Evolutionary conservation across 73 alveolate species (phyloP), one percentile per base, ranked within the genome.

Genomic region (Symbiodinium natans): DNA sequence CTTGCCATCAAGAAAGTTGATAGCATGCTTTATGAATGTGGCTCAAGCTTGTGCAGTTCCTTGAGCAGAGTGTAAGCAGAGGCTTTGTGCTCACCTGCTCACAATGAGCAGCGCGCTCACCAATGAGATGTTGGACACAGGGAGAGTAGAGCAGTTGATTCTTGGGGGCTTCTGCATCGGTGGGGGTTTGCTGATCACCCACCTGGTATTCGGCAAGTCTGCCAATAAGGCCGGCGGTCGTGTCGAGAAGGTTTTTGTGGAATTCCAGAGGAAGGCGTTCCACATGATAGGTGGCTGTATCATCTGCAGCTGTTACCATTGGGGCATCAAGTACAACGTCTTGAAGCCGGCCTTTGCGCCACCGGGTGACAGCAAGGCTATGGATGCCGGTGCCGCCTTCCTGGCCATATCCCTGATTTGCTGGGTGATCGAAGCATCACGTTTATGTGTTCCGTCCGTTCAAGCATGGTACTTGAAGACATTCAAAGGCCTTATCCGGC

Each of bases 231-330:
- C 59, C 2, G 90, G 92, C 34, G 98, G 98, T 52, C 90, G 92
- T 48, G 52, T 80, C 29, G 98, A 74, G 43, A 92, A 80, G 92
- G 56, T 92, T 54, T 74, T 80, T 80, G 98, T 80, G 27, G 98
- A 92, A 36, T 80, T 92, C 34, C 98, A 92, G 92, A 43, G 98
- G 83, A 92, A 92, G 33, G 92, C 92, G 71, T 92, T 92, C 92
- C 98, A 92, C 98, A 92, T 92, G 98, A 92, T 92, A 11, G 98
- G 98, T 10, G 98, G 98, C 83, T 77, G 90, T 92, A 80, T 80
- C 43, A 92, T 92, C 36, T 92, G 98, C 68, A 38, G 83, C 84
- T 74, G 90, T 38, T 92, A 92, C 38, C 98, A 92, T 39, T 92
- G 90, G 90, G 98, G 98, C 54, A 92, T 92, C 98, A 92, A 92